These are phyloP conservation scores for Ananas comosus DNA, from an alignment of 176 grass and related monocot genomes.

Conservation along the genomic window DNA sequence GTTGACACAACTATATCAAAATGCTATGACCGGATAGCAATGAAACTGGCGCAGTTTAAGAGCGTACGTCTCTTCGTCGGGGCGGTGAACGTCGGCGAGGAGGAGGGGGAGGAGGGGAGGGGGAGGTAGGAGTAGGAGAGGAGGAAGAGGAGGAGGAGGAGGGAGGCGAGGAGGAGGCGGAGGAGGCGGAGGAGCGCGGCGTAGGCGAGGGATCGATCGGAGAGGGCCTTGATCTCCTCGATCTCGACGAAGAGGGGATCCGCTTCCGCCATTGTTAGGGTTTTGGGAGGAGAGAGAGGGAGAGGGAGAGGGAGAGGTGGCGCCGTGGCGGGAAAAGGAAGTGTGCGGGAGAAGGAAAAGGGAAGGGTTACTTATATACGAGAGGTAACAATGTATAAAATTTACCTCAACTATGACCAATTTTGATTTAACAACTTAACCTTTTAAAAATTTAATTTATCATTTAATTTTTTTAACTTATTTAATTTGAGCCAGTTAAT, in stretches of 20 bases:
- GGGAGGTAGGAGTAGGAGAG: conserved; percentile 30
- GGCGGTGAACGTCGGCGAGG: conserved; percentile 37
- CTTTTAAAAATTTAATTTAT: too few relatives aligned
- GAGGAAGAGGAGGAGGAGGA: conserved; percentile 35
- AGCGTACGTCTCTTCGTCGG: conserved; percentile 23
- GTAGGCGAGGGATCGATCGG: conserved; percentile 45
- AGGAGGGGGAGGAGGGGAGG: conserved; percentile 41
- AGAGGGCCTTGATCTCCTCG: conserved; percentile 32
- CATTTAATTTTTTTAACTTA: too few relatives aligned
- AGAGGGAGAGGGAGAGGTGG: not conserved
- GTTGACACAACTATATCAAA: too few relatives aligned
- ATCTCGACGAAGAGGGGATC: conserved; percentile 29
- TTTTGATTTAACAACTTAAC: too few relatives aligned
- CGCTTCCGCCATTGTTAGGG: conserved; percentile 28
- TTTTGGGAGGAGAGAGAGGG: conserved; percentile 39
- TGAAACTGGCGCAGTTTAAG: not conserved
- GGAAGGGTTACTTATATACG: not conserved
- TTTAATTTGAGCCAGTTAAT: too few relatives aligned
- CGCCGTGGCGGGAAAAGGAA: not conserved
- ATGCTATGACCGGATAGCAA: too few relatives aligned
- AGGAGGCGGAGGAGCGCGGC: conserved; percentile 44
- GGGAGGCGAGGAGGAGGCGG: conserved; percentile 33
- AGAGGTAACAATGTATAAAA: not conserved
- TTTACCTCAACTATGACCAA: not conserved
- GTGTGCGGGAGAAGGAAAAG: not conserved